Evolutionary conservation across 495 filamentous ascomycete genomes (phyloP).

Genomic region (Endocarpon pusillum): DNA sequence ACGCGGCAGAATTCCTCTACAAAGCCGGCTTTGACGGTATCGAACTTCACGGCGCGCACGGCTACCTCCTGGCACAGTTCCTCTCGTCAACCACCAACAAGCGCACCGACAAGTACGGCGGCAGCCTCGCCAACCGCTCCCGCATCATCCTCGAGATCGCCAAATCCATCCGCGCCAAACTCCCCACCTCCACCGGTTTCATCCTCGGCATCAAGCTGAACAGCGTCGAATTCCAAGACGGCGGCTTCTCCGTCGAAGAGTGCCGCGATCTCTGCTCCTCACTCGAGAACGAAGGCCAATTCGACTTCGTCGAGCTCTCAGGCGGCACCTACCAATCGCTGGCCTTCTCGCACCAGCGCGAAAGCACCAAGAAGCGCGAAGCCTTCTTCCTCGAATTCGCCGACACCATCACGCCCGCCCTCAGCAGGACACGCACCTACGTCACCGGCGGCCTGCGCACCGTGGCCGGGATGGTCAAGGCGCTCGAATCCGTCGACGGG

Average conservation of each 20-base stretch:
- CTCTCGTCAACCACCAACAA: slow-evolving; percentile 35
- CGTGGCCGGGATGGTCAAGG: slow-evolving; percentile 42
- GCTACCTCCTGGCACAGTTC: slow-evolving; percentile 50
- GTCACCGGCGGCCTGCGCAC: slow-evolving; percentile 47
- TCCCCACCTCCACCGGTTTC: slow-evolving; percentile 24
- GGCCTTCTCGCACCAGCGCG: slow-evolving; percentile 32
- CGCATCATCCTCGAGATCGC: slow-evolving; percentile 34
- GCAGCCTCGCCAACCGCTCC: slow-evolving; percentile 32
- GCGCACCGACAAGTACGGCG: slow-evolving; percentile 43
- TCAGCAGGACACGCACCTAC: slow-evolving; percentile 36
- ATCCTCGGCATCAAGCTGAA: slow-evolving; percentile 51
- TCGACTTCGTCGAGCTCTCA: slow-evolving; percentile 49
- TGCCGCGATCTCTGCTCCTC: slow-evolving; percentile 33
- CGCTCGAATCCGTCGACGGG: slow-evolving; percentile 37
- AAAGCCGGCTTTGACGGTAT: slow-evolving; percentile 43
- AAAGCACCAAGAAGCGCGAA: slow-evolving; percentile 39
- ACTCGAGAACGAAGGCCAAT: slow-evolving; percentile 31
- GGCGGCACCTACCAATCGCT: slow-evolving; percentile 47
- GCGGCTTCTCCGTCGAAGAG: slow-evolving; percentile 39
- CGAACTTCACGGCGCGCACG: slow-evolving; percentile 38
- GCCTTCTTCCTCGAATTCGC: slow-evolving; percentile 53
- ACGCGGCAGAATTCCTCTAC: slow-evolving; percentile 37
- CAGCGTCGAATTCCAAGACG: slow-evolving; percentile 48
- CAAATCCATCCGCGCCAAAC: slow-evolving; percentile 21
- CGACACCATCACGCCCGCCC: slow-evolving; percentile 35